phyloP scores from a whole-genome alignment of 164 flowering plant species.

The Platanus orientalis region DNA sequence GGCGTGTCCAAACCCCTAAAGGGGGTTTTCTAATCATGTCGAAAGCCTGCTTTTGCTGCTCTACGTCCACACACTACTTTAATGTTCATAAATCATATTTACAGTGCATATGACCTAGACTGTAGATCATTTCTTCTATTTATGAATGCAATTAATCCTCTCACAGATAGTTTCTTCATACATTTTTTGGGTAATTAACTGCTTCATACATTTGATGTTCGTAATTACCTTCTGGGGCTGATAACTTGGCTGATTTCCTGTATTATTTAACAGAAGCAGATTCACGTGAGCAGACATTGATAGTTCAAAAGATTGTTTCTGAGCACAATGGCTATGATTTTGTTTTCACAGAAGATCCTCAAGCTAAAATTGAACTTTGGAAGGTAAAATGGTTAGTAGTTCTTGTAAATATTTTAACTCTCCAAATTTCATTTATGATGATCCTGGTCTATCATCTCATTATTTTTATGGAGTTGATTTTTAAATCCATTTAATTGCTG shows the following conservation, averaged over 20 bases:
- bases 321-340: conserved; percentile 91
- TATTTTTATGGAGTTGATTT: neutral
- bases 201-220: neutral
- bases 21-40: too few relatives aligned
- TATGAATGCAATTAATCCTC: neutral
- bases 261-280: conserved; percentile 63
- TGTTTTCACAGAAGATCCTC: conserved; percentile 82
- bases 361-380: conserved; percentile 93
- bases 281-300: conserved; percentile 82
- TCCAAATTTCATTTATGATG: neutral
- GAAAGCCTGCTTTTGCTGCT: too few relatives aligned
- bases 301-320: conserved; percentile 78
- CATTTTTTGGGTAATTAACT: too few relatives aligned
- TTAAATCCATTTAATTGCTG: too few relatives aligned
- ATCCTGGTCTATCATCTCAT: neutral
- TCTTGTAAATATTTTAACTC: neutral
- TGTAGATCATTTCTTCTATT: neutral
- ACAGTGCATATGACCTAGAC: neutral
- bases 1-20: too few relatives aligned
- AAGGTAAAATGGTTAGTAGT: conserved; percentile 43
- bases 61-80: too few relatives aligned
- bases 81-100: neutral
- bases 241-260: conserved; percentile 4
- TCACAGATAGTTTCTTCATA: neutral
- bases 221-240: neutral